A percentile compares a stretch with the other conserved stretches of the same genome.
These are phyloP conservation scores for Sporothrix phasma DNA, from an alignment of 2,329 filamentous ascomycete genomes.

Conservation along the genomic window DNA sequence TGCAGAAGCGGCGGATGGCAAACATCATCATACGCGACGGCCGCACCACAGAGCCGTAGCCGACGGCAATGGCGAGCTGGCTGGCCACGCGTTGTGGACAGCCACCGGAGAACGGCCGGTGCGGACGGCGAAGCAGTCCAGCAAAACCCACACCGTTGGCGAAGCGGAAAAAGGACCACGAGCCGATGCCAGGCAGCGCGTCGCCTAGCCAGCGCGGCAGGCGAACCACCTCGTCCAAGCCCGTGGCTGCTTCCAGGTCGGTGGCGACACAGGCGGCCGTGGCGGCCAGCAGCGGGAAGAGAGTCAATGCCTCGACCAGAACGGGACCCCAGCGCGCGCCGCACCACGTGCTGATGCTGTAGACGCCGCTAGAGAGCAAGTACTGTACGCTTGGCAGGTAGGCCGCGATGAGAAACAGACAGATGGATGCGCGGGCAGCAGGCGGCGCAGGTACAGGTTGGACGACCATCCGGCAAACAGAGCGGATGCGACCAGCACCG, in stretches of 20 bases:
- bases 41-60: slow-evolving; percentile 54
- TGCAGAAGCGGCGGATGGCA: slow-evolving; percentile 61
- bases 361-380: slow-evolving; percentile 43
- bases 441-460: slow-evolving; percentile 45
- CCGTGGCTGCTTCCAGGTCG: slow-evolving; percentile 46
- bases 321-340: slow-evolving; percentile 59
- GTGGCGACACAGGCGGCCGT: slow-evolving; percentile 54
- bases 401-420: slow-evolving; percentile 63
- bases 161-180: slow-evolving; percentile 55
- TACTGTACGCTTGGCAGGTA: slow-evolving; percentile 67
- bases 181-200: slow-evolving; percentile 53
- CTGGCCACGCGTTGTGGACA: slow-evolving; percentile 56
- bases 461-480: slow-evolving; percentile 63
- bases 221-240: slow-evolving; percentile 36
- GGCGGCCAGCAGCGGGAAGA: slow-evolving; percentile 58
- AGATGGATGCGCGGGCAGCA: slow-evolving; percentile 41
- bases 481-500: slow-evolving; percentile 52
- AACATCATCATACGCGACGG: slow-evolving; percentile 60
- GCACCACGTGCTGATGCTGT: slow-evolving; percentile 42
- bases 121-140: not conserved
- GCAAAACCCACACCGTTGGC: slow-evolving; percentile 29
- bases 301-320: slow-evolving; percentile 62
- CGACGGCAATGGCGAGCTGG: slow-evolving; percentile 54
- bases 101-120: slow-evolving; percentile 29
- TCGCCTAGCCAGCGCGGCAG: slow-evolving; percentile 51